Evolutionary conservation across 1,139 yeast species (phyloP), one percentile per base, ranked within the genome.

Genomic region (Yamadazyma membranifaciens): DNA sequence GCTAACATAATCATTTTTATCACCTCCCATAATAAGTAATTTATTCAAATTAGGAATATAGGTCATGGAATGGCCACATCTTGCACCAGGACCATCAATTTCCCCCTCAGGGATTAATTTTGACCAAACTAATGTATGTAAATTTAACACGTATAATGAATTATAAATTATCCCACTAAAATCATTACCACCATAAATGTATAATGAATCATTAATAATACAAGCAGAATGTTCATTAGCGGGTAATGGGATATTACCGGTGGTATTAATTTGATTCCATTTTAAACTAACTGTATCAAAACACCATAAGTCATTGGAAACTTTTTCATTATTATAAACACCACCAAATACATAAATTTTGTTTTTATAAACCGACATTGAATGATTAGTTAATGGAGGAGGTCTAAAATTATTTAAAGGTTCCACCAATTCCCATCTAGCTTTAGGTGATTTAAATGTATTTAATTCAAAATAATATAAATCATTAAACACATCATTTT

Each of bases 1-100:
- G 37, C 53, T 55, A 36, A 71, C 69, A 46, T 68, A 80, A 54
- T 81, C 87, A 50, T 81, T 79, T 49, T 81, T 77, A 59, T 88
- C 96, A 45, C 98, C 98, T 34, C 98, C 98, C 87, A 94, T 83
- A 16, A 92, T 80, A 22, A 91, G 59, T 39, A 92, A 61, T 60
- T 83, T 87, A 56, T 87, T 80, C 46, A 76, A 78, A 37, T 70
- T 78, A 39, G 86, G 67, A 44, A 76, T 72, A 44, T 83, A 79
- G 2, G 97, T 83, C 69, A 92, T 71, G 9, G 96, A 81, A 62
- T 92, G 98, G n/a, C 98, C 98, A 47, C 95, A 87, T 52, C 97
- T 79, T 14, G 95, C 81, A 34, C 91, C 85, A 3, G 98, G 97
- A 9, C 76, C 73, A 43, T 62, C 55, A 24, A 51, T 54, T 17